A percentile compares a stretch with the other conserved stretches of the same genome.
Conservation (phyloP, 1,284 basidiomycete genomes). For the Trichosporon sp. region DNA sequence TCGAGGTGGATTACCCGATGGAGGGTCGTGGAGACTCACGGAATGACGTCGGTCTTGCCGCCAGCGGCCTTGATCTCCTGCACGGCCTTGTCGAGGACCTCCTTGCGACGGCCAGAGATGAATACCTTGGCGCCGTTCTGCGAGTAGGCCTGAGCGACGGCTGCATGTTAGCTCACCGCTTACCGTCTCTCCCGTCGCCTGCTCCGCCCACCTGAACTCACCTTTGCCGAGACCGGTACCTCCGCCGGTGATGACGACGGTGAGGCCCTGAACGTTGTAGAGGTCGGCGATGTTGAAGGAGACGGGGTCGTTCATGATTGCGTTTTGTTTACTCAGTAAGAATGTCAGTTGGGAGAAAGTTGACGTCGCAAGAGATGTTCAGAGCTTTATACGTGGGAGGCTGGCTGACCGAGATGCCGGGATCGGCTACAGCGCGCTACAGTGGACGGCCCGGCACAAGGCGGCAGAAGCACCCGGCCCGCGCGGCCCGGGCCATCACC, state of each 20-base stretch:
- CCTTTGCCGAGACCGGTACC: slow-evolving; percentile 48
- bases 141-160: slow-evolving; percentile 50
- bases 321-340: background rate
- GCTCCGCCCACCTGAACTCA: slow-evolving; percentile 20
- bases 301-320: slow-evolving; percentile 9
- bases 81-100: slow-evolving; percentile 50
- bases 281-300: slow-evolving; percentile 20
- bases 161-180: slow-evolving; percentile 26
- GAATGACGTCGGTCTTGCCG: slow-evolving; percentile 32
- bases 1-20: background rate
- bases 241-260: slow-evolving; percentile 45
- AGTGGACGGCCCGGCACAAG: background rate
- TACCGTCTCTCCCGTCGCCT: background rate
- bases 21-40: background rate
- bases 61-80: slow-evolving; percentile 41
- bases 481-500: background rate
- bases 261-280: slow-evolving; percentile 17
- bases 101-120: slow-evolving; percentile 54
- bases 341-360: background rate
- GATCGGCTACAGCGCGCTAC: background rate
- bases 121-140: slow-evolving; percentile 56
- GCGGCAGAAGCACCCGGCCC: slow-evolving; percentile 12
- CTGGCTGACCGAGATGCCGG: background rate
- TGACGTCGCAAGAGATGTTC: background rate
- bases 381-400: slow-evolving; percentile 8